A percentile compares a stretch with the other conserved stretches of the same genome.
These are phyloP conservation scores for Pugionium cornutum DNA, from an alignment of 345 rosid species.

Conservation along the genomic window DNA sequence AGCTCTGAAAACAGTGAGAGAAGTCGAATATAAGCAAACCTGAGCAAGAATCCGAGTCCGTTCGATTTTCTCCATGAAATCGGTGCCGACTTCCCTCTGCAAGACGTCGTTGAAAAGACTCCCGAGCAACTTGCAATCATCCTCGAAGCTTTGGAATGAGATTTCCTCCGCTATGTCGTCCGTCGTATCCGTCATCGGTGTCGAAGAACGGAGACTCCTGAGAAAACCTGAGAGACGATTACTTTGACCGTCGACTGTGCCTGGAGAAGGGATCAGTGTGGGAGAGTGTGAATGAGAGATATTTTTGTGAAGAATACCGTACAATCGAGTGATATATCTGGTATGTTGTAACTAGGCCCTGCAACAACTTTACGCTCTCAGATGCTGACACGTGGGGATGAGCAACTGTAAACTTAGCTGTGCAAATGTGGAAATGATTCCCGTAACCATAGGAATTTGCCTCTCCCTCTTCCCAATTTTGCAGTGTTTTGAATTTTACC, in stretches of 20 bases:
- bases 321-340: slow-evolving; percentile 23
- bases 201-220: not conserved
- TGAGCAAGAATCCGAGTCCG: slow-evolving; percentile 77
- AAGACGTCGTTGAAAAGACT: slow-evolving; percentile 82
- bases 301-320: slow-evolving; percentile 20
- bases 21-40: slow-evolving; percentile 37
- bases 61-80: slow-evolving; percentile 74
- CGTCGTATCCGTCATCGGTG: slow-evolving; percentile 86
- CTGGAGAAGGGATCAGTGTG: slow-evolving; percentile 26
- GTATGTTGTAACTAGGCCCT: slow-evolving; percentile 27
- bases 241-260: slow-evolving; percentile 22
- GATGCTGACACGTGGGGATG: slow-evolving; percentile 9
- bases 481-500: slow-evolving; percentile 1
- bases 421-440: slow-evolving; percentile 11
- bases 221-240: slow-evolving; percentile 5
- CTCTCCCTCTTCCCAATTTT: slow-evolving; percentile 7
- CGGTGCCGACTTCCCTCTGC: slow-evolving; percentile 69
- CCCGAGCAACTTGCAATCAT: slow-evolving; percentile 86
- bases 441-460: slow-evolving; percentile 9
- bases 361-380: not conserved
- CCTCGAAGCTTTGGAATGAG: slow-evolving; percentile 91
- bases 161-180: slow-evolving; percentile 95
- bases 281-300: slow-evolving; percentile 13
- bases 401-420: slow-evolving; percentile 9
- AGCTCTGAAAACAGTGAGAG: not conserved